Conservation (phyloP, 208 protist species). For the Leishmania martiniquensis region DNA sequence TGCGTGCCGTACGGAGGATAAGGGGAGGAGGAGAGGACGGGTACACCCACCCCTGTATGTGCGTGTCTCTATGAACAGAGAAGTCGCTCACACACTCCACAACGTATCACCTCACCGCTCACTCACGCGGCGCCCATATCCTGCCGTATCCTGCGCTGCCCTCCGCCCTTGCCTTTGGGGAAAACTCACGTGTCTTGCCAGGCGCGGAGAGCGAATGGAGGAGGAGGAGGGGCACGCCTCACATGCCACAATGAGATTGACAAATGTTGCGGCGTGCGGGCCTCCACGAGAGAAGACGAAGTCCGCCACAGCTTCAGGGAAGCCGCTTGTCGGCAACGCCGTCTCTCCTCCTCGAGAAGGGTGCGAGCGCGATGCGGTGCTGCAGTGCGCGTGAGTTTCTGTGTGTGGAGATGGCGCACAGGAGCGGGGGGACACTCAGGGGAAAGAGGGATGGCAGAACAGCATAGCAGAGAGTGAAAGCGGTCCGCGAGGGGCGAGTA, state of each 20-base stretch:
- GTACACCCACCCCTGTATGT: not conserved
- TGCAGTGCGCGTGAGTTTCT: not conserved
- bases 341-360: not conserved
- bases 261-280: too few relatives aligned
- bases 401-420: not conserved
- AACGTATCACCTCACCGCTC: not conserved
- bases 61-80: not conserved
- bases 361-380: too few relatives aligned
- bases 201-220: not conserved
- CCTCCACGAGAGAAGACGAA: not conserved
- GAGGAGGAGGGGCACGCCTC: not conserved
- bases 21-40: not conserved
- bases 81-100: not conserved
- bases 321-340: not conserved
- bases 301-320: not conserved
- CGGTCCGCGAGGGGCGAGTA: not conserved
- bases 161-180: not conserved
- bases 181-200: not conserved
- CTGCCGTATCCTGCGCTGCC: not conserved
- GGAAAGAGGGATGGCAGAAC: not conserved
- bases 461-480: not conserved
- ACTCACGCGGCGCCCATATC: not conserved
- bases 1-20: not conserved
- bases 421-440: too few relatives aligned
- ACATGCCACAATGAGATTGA: too few relatives aligned